These are phyloP conservation scores for Serendipita sp. DNA, from an alignment of 768 basidiomycete species.

Conservation along the genomic window DNA sequence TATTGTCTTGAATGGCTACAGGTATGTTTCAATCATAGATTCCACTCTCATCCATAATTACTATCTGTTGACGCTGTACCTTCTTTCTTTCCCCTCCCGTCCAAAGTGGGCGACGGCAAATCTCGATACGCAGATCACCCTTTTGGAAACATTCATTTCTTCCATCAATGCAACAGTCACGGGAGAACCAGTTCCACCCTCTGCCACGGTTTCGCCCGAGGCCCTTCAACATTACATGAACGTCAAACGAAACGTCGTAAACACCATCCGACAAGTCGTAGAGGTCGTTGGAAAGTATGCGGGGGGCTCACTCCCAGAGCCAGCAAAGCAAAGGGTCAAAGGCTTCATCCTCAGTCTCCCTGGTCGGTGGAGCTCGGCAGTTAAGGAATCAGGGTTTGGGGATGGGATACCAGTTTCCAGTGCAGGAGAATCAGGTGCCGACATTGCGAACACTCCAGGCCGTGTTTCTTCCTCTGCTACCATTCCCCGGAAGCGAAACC, in stretches of 20 bases:
- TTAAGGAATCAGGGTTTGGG: slow-evolving; percentile 17
- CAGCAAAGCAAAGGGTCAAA: slow-evolving; percentile 54
- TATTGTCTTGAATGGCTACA: slow-evolving; percentile 83
- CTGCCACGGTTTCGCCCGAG: slow-evolving; percentile 10
- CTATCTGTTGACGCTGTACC: background rate
- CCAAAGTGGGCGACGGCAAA: slow-evolving; percentile 71
- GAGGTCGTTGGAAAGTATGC: slow-evolving; percentile 69
- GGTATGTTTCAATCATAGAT: slow-evolving; percentile 25
- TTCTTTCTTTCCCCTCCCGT: background rate
- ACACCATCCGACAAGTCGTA: slow-evolving; percentile 77
- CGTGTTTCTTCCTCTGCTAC: background rate
- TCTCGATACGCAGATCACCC: slow-evolving; percentile 73
- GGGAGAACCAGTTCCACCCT: slow-evolving; percentile 11
- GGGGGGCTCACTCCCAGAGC: slow-evolving; percentile 73
- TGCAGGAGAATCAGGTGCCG: slow-evolving; percentile 2
- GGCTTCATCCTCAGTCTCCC: slow-evolving; percentile 69
- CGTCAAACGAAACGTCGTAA: slow-evolving; percentile 69
- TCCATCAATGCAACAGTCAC: slow-evolving; percentile 20
- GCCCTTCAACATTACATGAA: slow-evolving; percentile 24
- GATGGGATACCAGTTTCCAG: background rate
- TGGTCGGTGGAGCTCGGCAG: slow-evolving; percentile 49
- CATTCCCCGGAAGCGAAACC: slow-evolving; percentile 1
- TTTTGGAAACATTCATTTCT: slow-evolving; percentile 70
- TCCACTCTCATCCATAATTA: background rate
- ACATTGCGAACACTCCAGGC: slow-evolving; percentile 3